Evolutionary conservation across 441 rosid species (phyloP).

Genomic region (Populus hybrid): DNA sequence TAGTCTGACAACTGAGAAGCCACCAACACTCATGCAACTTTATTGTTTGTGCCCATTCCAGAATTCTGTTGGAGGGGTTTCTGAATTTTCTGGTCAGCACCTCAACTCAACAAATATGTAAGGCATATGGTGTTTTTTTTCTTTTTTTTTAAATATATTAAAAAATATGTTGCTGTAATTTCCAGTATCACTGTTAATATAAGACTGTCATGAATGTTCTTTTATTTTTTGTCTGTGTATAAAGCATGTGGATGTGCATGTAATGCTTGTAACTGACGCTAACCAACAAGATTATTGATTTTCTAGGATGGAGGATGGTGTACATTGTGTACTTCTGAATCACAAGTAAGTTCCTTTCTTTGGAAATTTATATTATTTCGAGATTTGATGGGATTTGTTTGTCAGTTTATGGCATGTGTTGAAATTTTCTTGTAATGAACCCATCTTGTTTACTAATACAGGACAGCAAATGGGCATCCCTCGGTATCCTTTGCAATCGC

Average conservation of each 20-base stretch:
- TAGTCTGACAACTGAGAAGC: not conserved
- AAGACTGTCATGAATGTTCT: not conserved
- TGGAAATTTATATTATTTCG: conserved; percentile 2
- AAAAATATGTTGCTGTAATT: not conserved
- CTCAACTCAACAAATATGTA: conserved; percentile 68
- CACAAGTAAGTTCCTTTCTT: conserved; percentile 53
- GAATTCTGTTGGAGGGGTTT: conserved; percentile 91
- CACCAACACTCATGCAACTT: conserved; percentile 13
- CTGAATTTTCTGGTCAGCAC: conserved; percentile 81
- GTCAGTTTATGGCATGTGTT: not conserved
- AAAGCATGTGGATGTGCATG: not conserved
- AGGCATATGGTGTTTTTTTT: conserved; percentile 9
- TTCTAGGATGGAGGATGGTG: conserved; percentile 69
- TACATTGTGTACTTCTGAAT: conserved; percentile 64
- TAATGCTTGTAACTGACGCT: conserved; percentile 19
- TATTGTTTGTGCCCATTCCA: conserved; percentile 25
- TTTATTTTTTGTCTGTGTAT: not conserved
- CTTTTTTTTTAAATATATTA: not conserved
- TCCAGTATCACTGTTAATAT: not conserved
- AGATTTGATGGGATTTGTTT: not conserved
- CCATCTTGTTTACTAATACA: conserved; percentile 26
- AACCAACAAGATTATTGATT: conserved; percentile 18
- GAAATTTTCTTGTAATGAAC: not conserved
- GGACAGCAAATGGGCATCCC: conserved; percentile 58
- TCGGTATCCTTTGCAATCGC: conserved; percentile 66